Conservation (phyloP, 345 rosid genomes). For the Moringa oleifera region DNA sequence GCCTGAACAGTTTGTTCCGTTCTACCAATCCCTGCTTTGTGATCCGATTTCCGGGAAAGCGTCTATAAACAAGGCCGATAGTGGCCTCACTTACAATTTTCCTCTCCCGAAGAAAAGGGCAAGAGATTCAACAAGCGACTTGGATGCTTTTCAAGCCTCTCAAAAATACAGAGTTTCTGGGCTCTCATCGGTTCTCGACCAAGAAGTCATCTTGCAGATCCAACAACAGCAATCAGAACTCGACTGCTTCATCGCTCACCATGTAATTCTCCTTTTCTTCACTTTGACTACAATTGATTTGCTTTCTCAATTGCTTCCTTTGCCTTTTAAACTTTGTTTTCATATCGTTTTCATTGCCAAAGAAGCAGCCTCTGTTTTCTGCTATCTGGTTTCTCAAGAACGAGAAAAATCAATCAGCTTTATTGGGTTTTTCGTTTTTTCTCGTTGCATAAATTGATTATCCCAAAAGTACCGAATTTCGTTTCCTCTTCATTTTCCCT, state of each 20-base stretch:
- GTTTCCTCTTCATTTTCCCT: too few species aligned
- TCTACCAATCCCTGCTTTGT: conserved; percentile 30
- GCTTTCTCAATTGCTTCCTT: neutral
- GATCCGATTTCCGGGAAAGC: conserved; percentile 33
- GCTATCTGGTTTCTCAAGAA: too few species aligned
- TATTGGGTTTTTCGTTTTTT: neutral
- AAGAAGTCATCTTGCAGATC: conserved; percentile 36
- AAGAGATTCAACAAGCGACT: conserved; percentile 33
- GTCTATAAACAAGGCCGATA: conserved; percentile 38
- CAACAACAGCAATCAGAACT: conserved; percentile 57
- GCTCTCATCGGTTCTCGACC: conserved; percentile 30
- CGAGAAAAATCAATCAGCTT: too few species aligned
- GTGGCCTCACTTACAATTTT: conserved; percentile 47
- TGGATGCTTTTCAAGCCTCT: conserved; percentile 19
- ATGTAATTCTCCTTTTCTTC: conserved; percentile 23
- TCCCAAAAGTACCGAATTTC: neutral
- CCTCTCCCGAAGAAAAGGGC: conserved; percentile 38
- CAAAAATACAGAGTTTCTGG: conserved; percentile 35
- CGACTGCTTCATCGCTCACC: conserved; percentile 45
- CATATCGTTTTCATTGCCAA: neutral
- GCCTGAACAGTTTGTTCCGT: conserved; percentile 20
- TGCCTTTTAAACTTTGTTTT: too few species aligned
- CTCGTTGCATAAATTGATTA: neutral
- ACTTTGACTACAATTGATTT: neutral
- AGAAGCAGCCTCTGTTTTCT: neutral